Percentiles rank a stretch among this genome's conserved stretches.
Evolutionary conservation across 345 rosid genomes (phyloP).

Genomic region (Laguncularia racemosa): DNA sequence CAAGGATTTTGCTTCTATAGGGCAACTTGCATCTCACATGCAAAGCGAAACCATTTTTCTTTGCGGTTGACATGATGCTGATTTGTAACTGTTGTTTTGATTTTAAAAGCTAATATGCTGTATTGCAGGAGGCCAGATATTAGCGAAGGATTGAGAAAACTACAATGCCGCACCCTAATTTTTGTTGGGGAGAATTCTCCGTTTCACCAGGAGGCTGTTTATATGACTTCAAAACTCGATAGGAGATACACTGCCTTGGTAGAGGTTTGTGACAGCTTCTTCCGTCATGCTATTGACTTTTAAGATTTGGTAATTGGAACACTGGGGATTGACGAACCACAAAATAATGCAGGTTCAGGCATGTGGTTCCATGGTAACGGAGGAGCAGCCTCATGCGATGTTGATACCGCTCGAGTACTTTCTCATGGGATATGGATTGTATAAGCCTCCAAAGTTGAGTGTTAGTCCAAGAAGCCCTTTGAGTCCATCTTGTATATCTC

Average conservation of each 20-base stretch:
- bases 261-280: conserved; percentile 40
- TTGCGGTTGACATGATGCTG: neutral
- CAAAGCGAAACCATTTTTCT: too few species aligned
- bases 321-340: neutral
- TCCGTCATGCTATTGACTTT: conserved; percentile 1
- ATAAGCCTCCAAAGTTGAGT: conserved; percentile 54
- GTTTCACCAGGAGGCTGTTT: conserved; percentile 75
- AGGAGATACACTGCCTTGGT: conserved; percentile 80
- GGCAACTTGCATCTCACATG: too few species aligned
- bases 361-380: conserved; percentile 91
- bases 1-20: too few species aligned
- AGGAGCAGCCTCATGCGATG: conserved; percentile 99
- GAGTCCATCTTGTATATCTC: conserved; percentile 72
- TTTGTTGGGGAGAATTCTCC: conserved; percentile 89
- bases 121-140: conserved; percentile 77
- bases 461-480: conserved; percentile 90
- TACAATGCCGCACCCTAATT: conserved; percentile 72
- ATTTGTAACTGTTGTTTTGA: neutral
- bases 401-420: conserved; percentile 89
- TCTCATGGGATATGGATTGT: conserved; percentile 71
- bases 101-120: conserved; percentile 1
- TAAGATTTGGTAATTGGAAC: neutral
- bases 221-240: conserved; percentile 78
- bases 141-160: conserved; percentile 61
- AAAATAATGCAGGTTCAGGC: conserved; percentile 62